phyloP scores from a whole-genome alignment of 1,284 basidiomycete species.

The Cystobasidium pallidum region DNA sequence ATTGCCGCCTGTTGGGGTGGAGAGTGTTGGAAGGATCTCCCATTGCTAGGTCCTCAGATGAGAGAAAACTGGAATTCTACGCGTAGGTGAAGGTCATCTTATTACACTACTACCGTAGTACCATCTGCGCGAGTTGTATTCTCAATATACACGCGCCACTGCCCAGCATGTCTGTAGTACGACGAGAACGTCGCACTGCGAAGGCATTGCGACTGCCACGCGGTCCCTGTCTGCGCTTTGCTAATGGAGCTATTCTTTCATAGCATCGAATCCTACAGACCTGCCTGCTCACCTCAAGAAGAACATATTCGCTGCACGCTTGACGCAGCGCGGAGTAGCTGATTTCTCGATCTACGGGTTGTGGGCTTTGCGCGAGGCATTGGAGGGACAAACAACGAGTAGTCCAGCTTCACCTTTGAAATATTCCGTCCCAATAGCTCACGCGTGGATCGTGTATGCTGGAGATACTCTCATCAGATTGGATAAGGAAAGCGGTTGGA shows the following conservation, averaged over 20 bases:
- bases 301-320: constrained; percentile 20
- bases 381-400: constrained; percentile 33
- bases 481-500: constrained; percentile 22
- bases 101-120: no score
- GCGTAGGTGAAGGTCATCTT: constrained; percentile 8
- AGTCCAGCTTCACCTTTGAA: constrained; percentile 1
- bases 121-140: no score
- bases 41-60: constrained; percentile 29
- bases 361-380: constrained; percentile 37
- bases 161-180: no score
- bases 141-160: no score
- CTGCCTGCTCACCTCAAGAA: constrained; percentile 1
- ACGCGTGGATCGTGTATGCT: constrained; percentile 24
- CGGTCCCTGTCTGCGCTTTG: no score
- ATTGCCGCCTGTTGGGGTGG: constrained; percentile 14
- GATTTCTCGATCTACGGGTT: constrained; percentile 22
- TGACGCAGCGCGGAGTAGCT: constrained; percentile 8
- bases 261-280: background rate
- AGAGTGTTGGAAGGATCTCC: constrained; percentile 30
- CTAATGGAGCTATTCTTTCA: background rate
- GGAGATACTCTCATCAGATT: background rate
- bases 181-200: no score
- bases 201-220: no score
- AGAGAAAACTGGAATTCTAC: constrained; percentile 29
- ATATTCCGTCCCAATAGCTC: constrained; percentile 20